Evolutionary conservation across 2,329 filamentous ascomycete species (phyloP), one percentile per base, ranked within the genome.

Genomic region (Microcyclospora pomicola): DNA sequence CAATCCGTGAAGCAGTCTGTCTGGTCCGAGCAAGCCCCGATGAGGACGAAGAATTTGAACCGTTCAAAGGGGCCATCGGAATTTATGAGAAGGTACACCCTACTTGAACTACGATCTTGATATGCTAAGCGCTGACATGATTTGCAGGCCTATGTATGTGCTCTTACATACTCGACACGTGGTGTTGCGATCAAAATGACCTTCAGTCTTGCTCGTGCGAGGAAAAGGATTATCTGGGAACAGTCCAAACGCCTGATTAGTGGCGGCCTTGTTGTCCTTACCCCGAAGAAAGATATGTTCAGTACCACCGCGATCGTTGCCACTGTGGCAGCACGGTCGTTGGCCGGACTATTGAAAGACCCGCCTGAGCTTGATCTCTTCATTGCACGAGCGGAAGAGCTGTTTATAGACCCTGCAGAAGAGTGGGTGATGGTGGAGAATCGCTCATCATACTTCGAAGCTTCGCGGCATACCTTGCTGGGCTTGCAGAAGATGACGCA

Each of bases 341-440:
- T 84, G 3, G 59, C 65, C 1, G 73, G 72, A 0, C 60, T 92
- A 0, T 69, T 80, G 30, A 66, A 73, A 27, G 72, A 75, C 32
- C 78, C 81, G 0, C 80, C 82, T 0, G 71, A 78, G 27, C 70
- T 94, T 12, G 84, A 94, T 46, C 63, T 94, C 0, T 79, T 80
- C 51, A 87, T 85, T 63, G 71, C 73, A 0, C 59, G 69, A 6
- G 50, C 66, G 0, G 62, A 73, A 2, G 72, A 86, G 15, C 63
- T 77, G 0, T 65, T 73, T 14, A 65, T 92, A 35, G 80, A 94
- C 49, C 76, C 84, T 0, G 68, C 71, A 12, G 58, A 71, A 27
- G 75, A 81, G 48, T 78, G 77, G 56, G 59, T 87, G 9, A 93
- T 94, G 82, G 62, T 94, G 0, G 84, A 94, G 52, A 71, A 80